Conservation (phyloP, 768 basidiomycete species). For the Pleurotus eryngii region DNA sequence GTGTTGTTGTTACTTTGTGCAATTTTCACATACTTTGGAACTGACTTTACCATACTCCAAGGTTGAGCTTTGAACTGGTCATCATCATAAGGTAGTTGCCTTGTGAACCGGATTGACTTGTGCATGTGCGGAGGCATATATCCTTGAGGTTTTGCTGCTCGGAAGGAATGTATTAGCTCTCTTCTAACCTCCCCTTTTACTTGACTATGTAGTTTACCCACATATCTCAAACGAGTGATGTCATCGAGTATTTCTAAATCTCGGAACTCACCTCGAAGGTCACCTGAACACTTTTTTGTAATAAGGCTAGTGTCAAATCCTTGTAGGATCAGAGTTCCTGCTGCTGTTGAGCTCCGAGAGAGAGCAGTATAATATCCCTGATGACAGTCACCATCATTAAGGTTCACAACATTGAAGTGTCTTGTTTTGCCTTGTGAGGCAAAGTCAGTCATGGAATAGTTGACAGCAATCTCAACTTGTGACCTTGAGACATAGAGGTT, state of each 20-base stretch:
- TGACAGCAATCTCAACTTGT: conserved; percentile 18
- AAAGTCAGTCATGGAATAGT: conserved; percentile 20
- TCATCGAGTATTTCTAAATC: conserved; percentile 19
- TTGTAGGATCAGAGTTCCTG: conserved; percentile 27
- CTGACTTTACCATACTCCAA: background rate
- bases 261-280: conserved; percentile 16
- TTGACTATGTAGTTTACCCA: background rate
- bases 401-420: conserved; percentile 25
- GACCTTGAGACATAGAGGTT: conserved; percentile 9
- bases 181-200: background rate
- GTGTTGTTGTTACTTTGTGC: too few species aligned
- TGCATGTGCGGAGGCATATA: conserved; percentile 5
- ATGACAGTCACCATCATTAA: conserved; percentile 16
- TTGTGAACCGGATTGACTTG: background rate
- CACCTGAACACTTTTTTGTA: conserved; percentile 17
- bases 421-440: conserved; percentile 19
- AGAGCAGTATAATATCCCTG: conserved; percentile 15
- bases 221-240: conserved; percentile 15
- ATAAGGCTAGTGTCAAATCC: conserved; percentile 19
- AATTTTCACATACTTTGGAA: too few species aligned
- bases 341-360: conserved; percentile 16
- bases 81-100: conserved; percentile 7
- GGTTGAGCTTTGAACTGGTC: background rate
- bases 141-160: background rate
- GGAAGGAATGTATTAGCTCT: conserved; percentile 1